Base-by-base conservation (phyloP, 768 basidiomycete genomes). In the Cyclocybe aegerita region DNA sequence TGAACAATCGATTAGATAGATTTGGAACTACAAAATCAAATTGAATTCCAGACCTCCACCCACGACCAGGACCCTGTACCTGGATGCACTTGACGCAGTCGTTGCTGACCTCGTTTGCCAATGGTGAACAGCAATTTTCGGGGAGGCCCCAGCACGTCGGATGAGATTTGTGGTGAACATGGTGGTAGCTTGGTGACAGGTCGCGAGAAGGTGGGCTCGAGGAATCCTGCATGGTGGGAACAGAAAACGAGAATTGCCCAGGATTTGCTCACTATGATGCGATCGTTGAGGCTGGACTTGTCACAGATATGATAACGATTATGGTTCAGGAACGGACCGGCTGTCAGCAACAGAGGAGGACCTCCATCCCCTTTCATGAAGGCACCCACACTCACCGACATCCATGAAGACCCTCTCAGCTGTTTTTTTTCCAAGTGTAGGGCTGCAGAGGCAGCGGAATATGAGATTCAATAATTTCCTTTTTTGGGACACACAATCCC, bases 41-140 rank as follows among this genome's bases (percentile, higher is more conserved):
- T 33, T 30, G 48, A 54, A 42, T 40, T 36, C 70, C 80, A 58
- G 62, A 85, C 96, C 96, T 67, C 79, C 94, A 46, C 96, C 96
- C 15, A 98, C 74, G 37, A 98, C 83, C 23, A 98, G 70, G 32
- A 98, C 75, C 70, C 89, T 94, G 73, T 81, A 91, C 60, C 84
- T 88, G 56, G 79, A 39, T 6, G 52, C 71, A 55, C 71, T 75
- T 14, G 69, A 64, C 23, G 64, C 60, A 9, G 76, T 75, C 55
- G 73, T 74, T 16, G 72, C 70, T 50, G 60, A 47, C 46, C 70
- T 63, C 29, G 50, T 55, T 30, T 23, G 23, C 23, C 23, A 23
- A 5, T 60, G 56, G 7, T 54, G 33, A 7, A 47, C 50, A 32
- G 47, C 16, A 14, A 40, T 17, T 16, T 35, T 39, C 39, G 45